Evolutionary conservation across 352 stramenopile genomes (phyloP), one percentile per base, ranked within the genome.

Genomic region (Phytophthora crassamura): DNA sequence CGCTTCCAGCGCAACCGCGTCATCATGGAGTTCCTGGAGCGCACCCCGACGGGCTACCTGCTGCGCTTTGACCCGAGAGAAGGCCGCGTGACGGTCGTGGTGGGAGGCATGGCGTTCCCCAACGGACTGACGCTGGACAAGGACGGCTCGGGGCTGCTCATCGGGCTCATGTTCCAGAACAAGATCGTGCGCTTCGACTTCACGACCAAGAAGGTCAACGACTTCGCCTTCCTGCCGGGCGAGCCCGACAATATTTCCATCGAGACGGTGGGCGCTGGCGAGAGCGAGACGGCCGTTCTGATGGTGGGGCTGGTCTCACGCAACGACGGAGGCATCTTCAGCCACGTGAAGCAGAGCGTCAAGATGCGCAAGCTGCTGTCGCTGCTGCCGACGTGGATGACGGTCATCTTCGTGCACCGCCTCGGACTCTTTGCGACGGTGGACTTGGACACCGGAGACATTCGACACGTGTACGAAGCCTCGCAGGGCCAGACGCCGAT

Each of bases 161-260:
- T 90, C 12, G 72, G 66, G n/a, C 48, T 88, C 22, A 76, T 67
- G 18, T 77, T 78, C 54, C 74, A 83, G 47, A 77, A 85, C 67
- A 90, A 90, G 54, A 67, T 90, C 30, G 72, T 83, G 34, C 78
- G 75, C 35, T 90, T 77, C 38, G 71, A 78, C 34, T 59, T 88
- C 0, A 47, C 61, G 33, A 85, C 73, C 7, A 68, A 72, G 45
- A 58, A 67, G 46, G 33, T 90, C 3, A 64, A 76, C 28, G 79
- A 90, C 48, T 90, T 88, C 61, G 82, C 82, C 11, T 90, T 82
- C 55, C 46, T 87, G 33, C 79, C 82, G 2, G 78, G 79, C 30
- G 64, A 78, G 40, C 78, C 82, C 0, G 80, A 86, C 57, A 88
- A 88, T 32, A 59, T 90, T 11, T 73, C 59, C 32, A 67, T 90